Percentiles rank a stretch among this genome's conserved stretches.
These are phyloP conservation scores for Eragrostis curvula DNA, from an alignment of 176 grass and related monocot species.

Conservation along the genomic window DNA sequence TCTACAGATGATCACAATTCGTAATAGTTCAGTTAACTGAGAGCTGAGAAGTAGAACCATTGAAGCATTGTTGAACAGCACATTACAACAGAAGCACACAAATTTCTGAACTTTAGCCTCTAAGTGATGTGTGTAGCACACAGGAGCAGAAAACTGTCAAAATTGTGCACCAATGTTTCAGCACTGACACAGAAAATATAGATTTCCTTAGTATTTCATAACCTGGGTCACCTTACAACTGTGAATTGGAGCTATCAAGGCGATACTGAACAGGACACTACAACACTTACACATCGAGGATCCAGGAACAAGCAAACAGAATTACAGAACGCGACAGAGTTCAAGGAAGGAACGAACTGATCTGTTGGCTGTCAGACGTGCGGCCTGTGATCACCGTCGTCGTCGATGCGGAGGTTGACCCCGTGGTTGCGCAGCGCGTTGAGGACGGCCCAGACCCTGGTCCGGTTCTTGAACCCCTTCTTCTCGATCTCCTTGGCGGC, in stretches of 20 bases:
- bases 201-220: background rate
- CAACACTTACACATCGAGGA: background rate
- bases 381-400: constrained; percentile 40
- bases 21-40: background rate
- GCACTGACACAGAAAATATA: background rate
- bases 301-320: background rate
- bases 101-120: background rate
- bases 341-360: background rate
- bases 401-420: constrained; percentile 68
- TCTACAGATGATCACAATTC: background rate
- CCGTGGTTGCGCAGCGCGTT: constrained; percentile 64
- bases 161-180: background rate
- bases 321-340: background rate
- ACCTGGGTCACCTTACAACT: background rate
- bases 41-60: background rate
- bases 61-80: background rate
- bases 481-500: constrained; percentile 82
- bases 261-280: background rate
- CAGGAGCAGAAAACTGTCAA: background rate
- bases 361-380: constrained; percentile 36
- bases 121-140: background rate
- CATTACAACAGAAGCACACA: background rate
- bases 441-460: constrained; percentile 85
- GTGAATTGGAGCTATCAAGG: background rate
- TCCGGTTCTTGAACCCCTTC: constrained; percentile 86